These are phyloP conservation scores for Leucosporidium scottii DNA, from an alignment of 768 basidiomycete species.

Conservation along the genomic window DNA sequence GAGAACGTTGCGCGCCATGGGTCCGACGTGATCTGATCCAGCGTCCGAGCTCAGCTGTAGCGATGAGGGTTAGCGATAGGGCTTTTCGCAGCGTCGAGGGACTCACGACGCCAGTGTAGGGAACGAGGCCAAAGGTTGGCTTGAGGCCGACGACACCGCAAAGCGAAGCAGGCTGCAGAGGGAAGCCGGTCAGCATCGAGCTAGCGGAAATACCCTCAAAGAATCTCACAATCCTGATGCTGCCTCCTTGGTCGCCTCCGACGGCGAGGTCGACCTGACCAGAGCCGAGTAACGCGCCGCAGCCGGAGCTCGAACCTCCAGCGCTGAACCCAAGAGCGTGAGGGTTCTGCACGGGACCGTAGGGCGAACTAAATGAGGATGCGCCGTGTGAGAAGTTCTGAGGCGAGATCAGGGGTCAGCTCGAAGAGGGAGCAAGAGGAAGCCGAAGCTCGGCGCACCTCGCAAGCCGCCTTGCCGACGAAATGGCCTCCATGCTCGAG, in stretches of 20 bases:
- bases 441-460: slow-evolving; percentile 26
- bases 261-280: slow-evolving; percentile 47
- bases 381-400: too few relatives aligned
- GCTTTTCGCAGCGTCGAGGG: not conserved
- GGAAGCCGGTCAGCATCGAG: too few relatives aligned
- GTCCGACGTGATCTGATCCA: slow-evolving; percentile 47
- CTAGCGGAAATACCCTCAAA: too few relatives aligned
- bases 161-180: slow-evolving; percentile 43
- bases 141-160: slow-evolving; percentile 49
- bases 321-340: too few relatives aligned
- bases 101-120: slow-evolving; percentile 47
- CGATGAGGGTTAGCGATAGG: not conserved
- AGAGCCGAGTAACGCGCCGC: slow-evolving; percentile 45
- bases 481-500: slow-evolving; percentile 47
- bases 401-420: too few relatives aligned
- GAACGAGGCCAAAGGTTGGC: slow-evolving; percentile 48
- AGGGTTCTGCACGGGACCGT: too few relatives aligned
- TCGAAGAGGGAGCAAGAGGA: slow-evolving; percentile 12
- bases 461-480: slow-evolving; percentile 46
- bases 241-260: slow-evolving; percentile 50
- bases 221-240: slow-evolving; percentile 43
- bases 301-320: slow-evolving; percentile 36
- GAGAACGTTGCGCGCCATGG: slow-evolving; percentile 42
- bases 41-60: slow-evolving; percentile 43
- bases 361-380: too few relatives aligned